Evolutionary conservation across 2,329 filamentous ascomycete genomes (phyloP), one percentile per base, ranked within the genome.

Genomic region (Leptodontidium sp.): DNA sequence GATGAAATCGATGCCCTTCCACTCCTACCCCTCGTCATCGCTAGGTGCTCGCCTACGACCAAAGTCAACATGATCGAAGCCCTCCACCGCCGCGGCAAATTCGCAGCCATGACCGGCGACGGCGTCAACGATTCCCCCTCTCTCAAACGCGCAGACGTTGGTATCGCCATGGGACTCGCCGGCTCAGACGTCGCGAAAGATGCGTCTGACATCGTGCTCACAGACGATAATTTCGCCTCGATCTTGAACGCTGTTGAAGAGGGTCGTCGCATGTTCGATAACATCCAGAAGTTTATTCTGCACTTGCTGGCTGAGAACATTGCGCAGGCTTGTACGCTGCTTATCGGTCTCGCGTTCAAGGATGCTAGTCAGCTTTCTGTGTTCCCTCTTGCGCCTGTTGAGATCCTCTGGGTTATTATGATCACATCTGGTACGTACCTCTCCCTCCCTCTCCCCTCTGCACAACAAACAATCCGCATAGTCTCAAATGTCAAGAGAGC

Each of bases 361-460:
- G 94, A 97, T 77, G 73, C 80, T 1, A 82, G 84, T 12, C 86
- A 88, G 8, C 86, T 92, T 70, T 96, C 93, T 0, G 93, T 97
- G 9, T 97, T 97, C 79, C 94, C 93, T 4, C 87, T 97, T 55
- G 89, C 92, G 0, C 93, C 93, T 0, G 88, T 97, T 9, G 90
- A 97, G 75, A 95, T 97, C 71, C 87, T 97, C 69, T 97, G 93
- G 93, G 93, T 97, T 79, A 97, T 97, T 80, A 94, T 97, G 91
- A 87, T 96, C 66, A 97, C 94, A 0, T 95, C 45, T n/a, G 45
- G 45, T 49, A n/a, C 17, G 17, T 49, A n/a, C 45, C 17, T 49
- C 12, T n/a, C 92, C 29, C 29, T 32, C 29, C 29, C 29, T 32
- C 29, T 32, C 29, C 29, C 29, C 29, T 32, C 29, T 32, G 29